Evolutionary conservation across 2,329 filamentous ascomycete species (phyloP), one percentile per base, ranked within the genome.

Genomic region (Phaeosphaeria sp.): DNA sequence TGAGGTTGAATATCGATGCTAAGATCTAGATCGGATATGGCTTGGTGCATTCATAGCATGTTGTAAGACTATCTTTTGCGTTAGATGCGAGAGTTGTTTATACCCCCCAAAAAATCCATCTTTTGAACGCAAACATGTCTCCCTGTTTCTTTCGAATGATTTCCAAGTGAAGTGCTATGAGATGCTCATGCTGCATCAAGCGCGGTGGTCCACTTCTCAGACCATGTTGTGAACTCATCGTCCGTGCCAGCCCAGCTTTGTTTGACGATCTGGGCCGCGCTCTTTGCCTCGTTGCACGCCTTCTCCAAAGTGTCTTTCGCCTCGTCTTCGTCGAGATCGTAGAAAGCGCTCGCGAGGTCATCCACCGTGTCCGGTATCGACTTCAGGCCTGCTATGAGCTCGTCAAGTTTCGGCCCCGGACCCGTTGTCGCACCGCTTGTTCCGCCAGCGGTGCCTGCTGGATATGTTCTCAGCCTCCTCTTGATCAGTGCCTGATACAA

Each of bases 141-240:
- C 18, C 25, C 2, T n/a, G 11, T 47, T 54, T 3, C 2, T 3
- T n/a, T 27, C 5, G 25, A 9, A 5, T 27, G 25, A 27, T 27
- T 9, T 4, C 25, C n/a, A n/a, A 9, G 25, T 27, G 4, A 9
- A 27, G 9, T 27, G 25, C 9, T 27, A 27, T 48, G 30, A 25
- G 47, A 9, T 30, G 22, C 22, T 69, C 58, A 73, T 20, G 58
- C 58, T 59, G 79, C 77, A 21, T 79, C 75, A 54, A 83, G 64
- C 22, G 81, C 80, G 47, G 75, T 77, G 39, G 75, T 58, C 84
- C 84, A 87, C 50, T 84, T 86, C 49, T 79, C 81, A n/a, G 84
- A 87, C 93, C 93, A 96, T 17, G 85, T 81, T 0, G 88, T 90
- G 71, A 96, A 96, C 68, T 90, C 91, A 68, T 97, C 93, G 18